These are phyloP conservation scores for Claviceps monticola DNA, from an alignment of 2,329 filamentous ascomycete genomes.

Conservation along the genomic window DNA sequence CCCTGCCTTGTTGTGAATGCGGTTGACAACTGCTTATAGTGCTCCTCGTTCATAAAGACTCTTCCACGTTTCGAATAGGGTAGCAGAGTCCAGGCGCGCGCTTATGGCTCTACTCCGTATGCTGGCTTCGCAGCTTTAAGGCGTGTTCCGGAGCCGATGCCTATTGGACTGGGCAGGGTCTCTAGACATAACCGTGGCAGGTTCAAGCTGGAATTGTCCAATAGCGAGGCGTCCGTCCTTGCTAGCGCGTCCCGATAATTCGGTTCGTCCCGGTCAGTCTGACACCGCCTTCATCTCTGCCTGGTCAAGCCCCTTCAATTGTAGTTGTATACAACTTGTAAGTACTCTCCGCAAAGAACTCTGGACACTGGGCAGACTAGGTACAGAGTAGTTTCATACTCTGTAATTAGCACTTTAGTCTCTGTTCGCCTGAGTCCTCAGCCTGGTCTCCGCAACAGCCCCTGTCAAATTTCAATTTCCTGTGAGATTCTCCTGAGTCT, in stretches of 20 bases:
- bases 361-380: too few relatives aligned
- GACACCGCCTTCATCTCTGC: constrained; percentile 10
- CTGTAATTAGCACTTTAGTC: background rate
- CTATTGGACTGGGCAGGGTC: constrained; percentile 12
- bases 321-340: too few relatives aligned
- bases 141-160: constrained; percentile 10
- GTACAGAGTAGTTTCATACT: too few relatives aligned
- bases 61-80: background rate
- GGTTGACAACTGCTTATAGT: too few relatives aligned
- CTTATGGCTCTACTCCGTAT: constrained; percentile 5
- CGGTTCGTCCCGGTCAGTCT: constrained; percentile 18
- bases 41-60: too few relatives aligned
- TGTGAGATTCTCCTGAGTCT: too few relatives aligned
- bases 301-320: constrained; percentile 10
- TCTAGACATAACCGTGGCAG: constrained; percentile 2
- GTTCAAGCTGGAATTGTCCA: constrained; percentile 6
- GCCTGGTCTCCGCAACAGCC: background rate
- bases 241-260: constrained; percentile 23
- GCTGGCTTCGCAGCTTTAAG: constrained; percentile 4
- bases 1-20: too few relatives aligned
- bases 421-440: background rate
- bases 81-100: constrained; percentile 9
- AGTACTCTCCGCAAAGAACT: too few relatives aligned
- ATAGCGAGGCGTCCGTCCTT: constrained; percentile 7
- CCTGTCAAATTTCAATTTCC: background rate